Evolutionary conservation across 495 filamentous ascomycete genomes (phyloP), one percentile per base, ranked within the genome.

Genomic region (Trichoderma parareesei): DNA sequence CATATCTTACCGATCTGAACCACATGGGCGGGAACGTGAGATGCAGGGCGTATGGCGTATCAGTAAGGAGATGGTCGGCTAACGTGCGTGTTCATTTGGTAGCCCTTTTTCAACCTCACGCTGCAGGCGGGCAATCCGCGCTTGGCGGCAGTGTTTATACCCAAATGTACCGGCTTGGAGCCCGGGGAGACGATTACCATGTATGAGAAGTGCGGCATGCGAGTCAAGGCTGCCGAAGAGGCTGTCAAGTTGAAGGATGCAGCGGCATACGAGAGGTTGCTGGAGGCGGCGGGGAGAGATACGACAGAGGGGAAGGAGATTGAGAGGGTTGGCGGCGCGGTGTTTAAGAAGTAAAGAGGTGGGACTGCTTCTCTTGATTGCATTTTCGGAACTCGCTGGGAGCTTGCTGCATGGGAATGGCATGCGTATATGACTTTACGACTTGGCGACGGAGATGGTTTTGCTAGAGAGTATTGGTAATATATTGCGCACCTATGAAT

Each of bases 131-230:
- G 95, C 61, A 98, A 98, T 72, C 88, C 90, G 33, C 90, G 92
- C 64, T 79, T 96, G 4, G 95, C 95, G 7, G 84, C 88, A 2
- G 67, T 82, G 5, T 98, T 97, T 72, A 85, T 98, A 60, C 88
- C 91, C 10, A 98, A 98, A 76, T 96, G 93, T 76, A 76, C 74
- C 8, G 78, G 82, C 27, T 77, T 82, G 10, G 81, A 84, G 60
- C 70, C 73, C 3, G 79, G 79, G 3, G 89, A 92, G 65, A 79
- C 88, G 41, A 86, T 97, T 62, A 87, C 90, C 70, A 97, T 97
- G 94, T 98, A 91, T 84, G 85, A 95, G 68, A 96, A 96, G 76
- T 98, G 95, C 73, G 93, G 92, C 35, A 85, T 95, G 85, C 81
- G 92, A 38, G 85, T 89, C 33, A 91, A 92, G 78, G 94, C 95